Evolutionary conservation across 2,329 filamentous ascomycete genomes (phyloP).

Genomic region (Curvularia hawaiiensis): DNA sequence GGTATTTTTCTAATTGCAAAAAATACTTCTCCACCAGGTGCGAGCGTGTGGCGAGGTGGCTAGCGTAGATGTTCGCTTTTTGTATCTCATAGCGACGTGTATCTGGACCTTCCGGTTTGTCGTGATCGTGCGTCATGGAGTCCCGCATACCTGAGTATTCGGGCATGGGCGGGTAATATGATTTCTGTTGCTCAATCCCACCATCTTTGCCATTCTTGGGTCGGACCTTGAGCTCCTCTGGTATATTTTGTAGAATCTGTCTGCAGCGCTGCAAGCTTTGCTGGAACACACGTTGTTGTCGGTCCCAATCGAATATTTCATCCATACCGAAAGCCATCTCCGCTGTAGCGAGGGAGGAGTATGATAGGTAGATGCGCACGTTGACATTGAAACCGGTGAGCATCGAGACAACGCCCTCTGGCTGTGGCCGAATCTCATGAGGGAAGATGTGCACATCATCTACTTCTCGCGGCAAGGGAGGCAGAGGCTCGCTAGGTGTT

Average conservation of each 20-base stretch:
- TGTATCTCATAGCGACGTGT: conserved; percentile 75
- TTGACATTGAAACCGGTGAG: conserved; percentile 82
- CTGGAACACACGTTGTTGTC: conserved; percentile 75
- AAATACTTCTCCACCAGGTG: conserved; percentile 89
- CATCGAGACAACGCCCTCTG: conserved; percentile 69
- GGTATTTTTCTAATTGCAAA: conserved; percentile 71
- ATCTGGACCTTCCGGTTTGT: conserved; percentile 39
- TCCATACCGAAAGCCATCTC: conserved; percentile 83
- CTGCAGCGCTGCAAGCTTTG: conserved; percentile 75
- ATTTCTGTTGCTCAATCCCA: conserved; percentile 34
- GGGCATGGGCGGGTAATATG: conserved; percentile 46
- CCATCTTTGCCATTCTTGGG: conserved; percentile 48
- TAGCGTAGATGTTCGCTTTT: conserved; percentile 87
- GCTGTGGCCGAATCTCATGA: conserved; percentile 72
- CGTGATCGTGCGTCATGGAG: conserved; percentile 29
- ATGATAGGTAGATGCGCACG: conserved; percentile 78
- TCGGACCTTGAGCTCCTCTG: conserved; percentile 68
- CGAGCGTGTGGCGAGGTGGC: conserved; percentile 78
- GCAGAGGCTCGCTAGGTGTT: conserved; percentile 76
- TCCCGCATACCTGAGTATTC: conserved; percentile 41
- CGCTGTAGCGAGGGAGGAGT: conserved; percentile 77
- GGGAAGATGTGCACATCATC: conserved; percentile 82
- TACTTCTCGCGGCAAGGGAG: conserved; percentile 78
- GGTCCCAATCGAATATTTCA: conserved; percentile 74
- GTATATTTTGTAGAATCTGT: conserved; percentile 68